Percentiles rank a stretch among this genome's conserved stretches.
phyloP scores from a whole-genome alignment of 2,329 filamentous ascomycete genomes.

The Parasarocladium wereldwijsianum region DNA sequence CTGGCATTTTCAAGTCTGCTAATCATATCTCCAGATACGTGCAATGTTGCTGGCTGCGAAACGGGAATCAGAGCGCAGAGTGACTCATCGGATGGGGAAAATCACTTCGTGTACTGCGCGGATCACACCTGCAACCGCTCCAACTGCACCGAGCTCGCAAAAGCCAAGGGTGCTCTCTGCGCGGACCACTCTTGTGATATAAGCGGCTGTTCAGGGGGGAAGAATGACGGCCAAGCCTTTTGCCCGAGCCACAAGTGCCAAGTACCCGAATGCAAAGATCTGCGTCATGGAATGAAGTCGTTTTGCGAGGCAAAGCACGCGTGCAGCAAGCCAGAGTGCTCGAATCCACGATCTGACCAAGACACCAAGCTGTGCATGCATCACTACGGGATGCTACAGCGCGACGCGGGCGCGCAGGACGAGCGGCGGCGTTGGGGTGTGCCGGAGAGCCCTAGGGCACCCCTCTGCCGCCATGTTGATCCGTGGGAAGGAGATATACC shows the following conservation, averaged over 20 bases:
- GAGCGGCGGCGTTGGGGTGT: too few relatives aligned
- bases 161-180: background rate
- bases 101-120: background rate
- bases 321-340: background rate
- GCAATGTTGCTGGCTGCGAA: background rate
- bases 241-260: background rate
- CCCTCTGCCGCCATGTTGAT: too few relatives aligned
- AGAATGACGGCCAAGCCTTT: background rate
- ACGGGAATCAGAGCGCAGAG: too few relatives aligned
- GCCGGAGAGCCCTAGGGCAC: too few relatives aligned
- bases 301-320: background rate
- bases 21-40: background rate
- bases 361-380: too few relatives aligned
- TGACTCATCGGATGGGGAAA: too few relatives aligned
- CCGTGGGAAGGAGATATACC: too few relatives aligned
- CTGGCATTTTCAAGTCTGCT: background rate
- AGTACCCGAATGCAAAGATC: background rate
- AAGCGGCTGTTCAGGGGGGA: background rate
- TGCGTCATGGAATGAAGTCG: too few relatives aligned
- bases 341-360: too few relatives aligned
- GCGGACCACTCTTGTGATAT: background rate
- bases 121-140: background rate
- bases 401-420: too few relatives aligned
- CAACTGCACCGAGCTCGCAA: background rate
- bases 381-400: too few relatives aligned